Evolutionary conservation across 2,329 filamentous ascomycete genomes (phyloP), one percentile per base, ranked within the genome.

Genomic region (Orbilia blumenaviensis): DNA sequence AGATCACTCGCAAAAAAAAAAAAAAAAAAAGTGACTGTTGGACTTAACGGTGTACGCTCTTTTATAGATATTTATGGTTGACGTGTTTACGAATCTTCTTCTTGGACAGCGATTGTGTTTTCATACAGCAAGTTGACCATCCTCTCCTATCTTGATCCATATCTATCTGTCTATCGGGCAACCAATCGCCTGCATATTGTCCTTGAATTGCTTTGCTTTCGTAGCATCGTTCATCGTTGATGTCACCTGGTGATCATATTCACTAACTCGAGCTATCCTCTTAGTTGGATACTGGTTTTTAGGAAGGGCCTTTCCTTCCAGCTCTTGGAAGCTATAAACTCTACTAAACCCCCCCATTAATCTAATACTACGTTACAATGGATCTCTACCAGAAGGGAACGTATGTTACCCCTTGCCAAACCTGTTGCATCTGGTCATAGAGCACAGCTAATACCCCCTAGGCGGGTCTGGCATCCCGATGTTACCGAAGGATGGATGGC

Each of bases 391-490:
- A 50, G 16, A 68, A 68, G 63, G 71, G 71, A 75, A 75, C 71
- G 71, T 75, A 64, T 64, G 71, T 68, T 50, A 7, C 25, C 42
- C 23, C n/a, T 23, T 48, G 18, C 10, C 18, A 34, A 36, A 16
- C 21, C 42, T 6, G 8, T 18, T 38, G 36, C 34, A 8, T 36
- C 32, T 32, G 9, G 36, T 42, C 10, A 9, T 12, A 21, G 36
- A 44, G 16, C 41, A 23, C 12, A 21, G 32, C 56, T 64, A 42
- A 75, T 41, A 32, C 9, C n/a, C 21, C 23, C n/a, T 82, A 98
- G 94, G 81, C 90, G 93, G 88, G 95, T 94, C 83, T 99, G 95
- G 95, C 95, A 98, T 88, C 94, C 95, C 81, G 95, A 99, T 86
- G 86, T 89, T 83, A 92, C 92, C 77, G 94, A 99, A 85, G 95